Base-by-base conservation (phyloP, 2,329 filamentous ascomycete genomes). In the Dothideomycetidae sp. region DNA sequence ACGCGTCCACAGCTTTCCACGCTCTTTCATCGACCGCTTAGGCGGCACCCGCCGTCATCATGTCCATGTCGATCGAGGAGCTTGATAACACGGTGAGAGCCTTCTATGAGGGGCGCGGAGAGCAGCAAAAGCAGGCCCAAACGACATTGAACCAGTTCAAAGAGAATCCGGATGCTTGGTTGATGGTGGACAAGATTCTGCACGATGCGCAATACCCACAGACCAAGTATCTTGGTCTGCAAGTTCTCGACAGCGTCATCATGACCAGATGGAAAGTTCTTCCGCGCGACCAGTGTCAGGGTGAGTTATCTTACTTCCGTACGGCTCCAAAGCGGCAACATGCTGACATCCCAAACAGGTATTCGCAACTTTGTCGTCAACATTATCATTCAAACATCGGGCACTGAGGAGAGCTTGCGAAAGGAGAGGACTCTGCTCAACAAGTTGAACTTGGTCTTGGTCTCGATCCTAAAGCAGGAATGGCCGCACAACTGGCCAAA, bases 401-500 rank as follows among this genome's bases (percentile, higher is more conserved):
- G 74, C 59, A 81, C 84, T 44, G 88, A 96, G 60, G 88, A 96
- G 55, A 79, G 78, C 47, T 69, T 94, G 49, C 81, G 78, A 58
- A 67, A 73, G 50, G 80, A 96, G 62, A 80, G 82, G 55, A 86
- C 86, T 21, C 75, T 98, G 42, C 69, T 98, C 55, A 96, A 96
- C 72, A 98, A 98, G 68, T 77, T 98, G 44, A 98, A 98, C 55
- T 73, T 98, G 52, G 88, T 96, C 41, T 79, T 98, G 46, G 84
- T 98, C 50, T 94, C 86, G 41, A 88, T 98, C 46, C 68, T 98
- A 55, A 98, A 98, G 70, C 90, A 98, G 64, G 90, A 98, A 63
- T 98, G 90, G 90, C 90, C 90, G 40, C 88, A 96, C 64, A 93
- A 98, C 68, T 98, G 92, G 90, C 90, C 92, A 9, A 93, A 85